Conservation (phyloP, 2,329 filamentous ascomycete genomes). For the Trichophyton benhamiae region DNA sequence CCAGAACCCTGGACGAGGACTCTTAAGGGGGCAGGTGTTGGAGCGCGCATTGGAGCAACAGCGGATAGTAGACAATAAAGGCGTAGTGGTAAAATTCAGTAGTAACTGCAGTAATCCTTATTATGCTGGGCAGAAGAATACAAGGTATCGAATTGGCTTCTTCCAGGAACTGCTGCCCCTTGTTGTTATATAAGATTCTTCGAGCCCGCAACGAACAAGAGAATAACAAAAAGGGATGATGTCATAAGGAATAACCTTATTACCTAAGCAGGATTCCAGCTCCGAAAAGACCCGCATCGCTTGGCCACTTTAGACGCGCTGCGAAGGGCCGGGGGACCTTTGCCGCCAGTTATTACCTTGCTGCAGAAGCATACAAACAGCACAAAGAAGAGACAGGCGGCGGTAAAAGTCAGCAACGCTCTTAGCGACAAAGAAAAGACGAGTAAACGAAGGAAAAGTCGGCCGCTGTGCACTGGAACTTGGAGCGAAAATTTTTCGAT, state of each 20-base stretch:
- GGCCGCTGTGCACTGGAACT: background rate
- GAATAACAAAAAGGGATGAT: background rate
- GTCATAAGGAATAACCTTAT: background rate
- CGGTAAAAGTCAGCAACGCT: background rate
- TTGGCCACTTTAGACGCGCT: background rate
- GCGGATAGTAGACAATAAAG: background rate
- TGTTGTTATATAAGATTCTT: background rate
- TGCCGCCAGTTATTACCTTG: background rate
- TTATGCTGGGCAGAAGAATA: background rate
- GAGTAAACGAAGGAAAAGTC: background rate
- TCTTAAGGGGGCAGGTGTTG: conserved; percentile 7
- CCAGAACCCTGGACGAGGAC: conserved; percentile 8
- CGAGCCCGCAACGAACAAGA: background rate
- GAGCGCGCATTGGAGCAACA: background rate
- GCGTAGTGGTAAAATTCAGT: background rate
- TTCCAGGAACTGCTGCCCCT: background rate
- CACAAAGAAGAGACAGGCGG: background rate
- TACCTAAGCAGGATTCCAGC: background rate
- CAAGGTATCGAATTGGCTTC: background rate
- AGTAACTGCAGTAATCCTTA: background rate
- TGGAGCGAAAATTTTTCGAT: background rate
- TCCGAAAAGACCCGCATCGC: background rate
- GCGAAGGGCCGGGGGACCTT: background rate
- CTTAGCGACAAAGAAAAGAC: background rate
- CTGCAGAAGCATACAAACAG: background rate